Evolutionary conservation across 306 rosid genomes (phyloP), one percentile per base, ranked within the genome.

Genomic region (Cucumis melo): DNA sequence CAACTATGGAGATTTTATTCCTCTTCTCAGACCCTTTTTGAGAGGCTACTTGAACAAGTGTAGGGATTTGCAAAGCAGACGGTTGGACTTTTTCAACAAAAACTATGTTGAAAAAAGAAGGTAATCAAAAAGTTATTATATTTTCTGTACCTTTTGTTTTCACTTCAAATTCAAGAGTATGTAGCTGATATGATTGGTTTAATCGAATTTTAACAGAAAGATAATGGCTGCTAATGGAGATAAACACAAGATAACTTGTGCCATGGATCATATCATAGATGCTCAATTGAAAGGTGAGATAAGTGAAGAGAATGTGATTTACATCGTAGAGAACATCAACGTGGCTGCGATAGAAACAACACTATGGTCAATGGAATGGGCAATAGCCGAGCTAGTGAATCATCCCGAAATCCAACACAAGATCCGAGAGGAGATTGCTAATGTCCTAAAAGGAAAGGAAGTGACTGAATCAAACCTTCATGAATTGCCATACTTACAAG

Each of bases 361-460:
- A 16, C 54, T 92, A 14, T 92, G 97, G 97, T 92, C 96, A 9
- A 92, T 92, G 91, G 97, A 92, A 46, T 90, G 97, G 97, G 96
- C 91, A 10, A 92, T 92, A 81, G 97, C 97, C 6, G 96, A 92
- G 85, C 24, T 92, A 39, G 97, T 92, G 5, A 92, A 88, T 48
- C 78, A 90, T 75, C 93, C 96, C 24, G 54, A n/a, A 0, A 90
- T 90, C 1, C 97, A 92, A 77, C 44, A 23, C 44, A 90, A 88
- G 80, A 84, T 92, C 23, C 87, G 96, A 0, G 79, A 24, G 0
- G 97, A 92, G 72, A 86, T 88, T 77, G 68, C 85, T 4, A 9
- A 58, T 10, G 88, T 88, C 50, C 91, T 87, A 3, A 83, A 87
- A 65, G 96, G 80, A 16, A 77, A 85, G 20, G 15, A 56, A 38